Evolutionary conservation across 2,329 filamentous ascomycete genomes (phyloP), one percentile per base, ranked within the genome.

Genomic region (Trichoderma cornu-damae): DNA sequence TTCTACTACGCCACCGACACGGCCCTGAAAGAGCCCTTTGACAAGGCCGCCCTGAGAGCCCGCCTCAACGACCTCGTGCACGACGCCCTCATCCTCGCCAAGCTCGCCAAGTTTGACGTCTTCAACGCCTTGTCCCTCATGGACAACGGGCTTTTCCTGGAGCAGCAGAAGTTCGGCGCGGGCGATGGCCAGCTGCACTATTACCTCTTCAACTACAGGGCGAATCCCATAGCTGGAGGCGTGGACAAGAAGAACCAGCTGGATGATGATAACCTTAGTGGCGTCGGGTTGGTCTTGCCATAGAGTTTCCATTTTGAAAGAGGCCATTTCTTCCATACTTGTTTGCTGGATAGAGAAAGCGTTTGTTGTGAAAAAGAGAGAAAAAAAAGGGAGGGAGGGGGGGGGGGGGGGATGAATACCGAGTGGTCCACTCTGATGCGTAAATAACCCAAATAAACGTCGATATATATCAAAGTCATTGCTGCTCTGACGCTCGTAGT

Each of bases 151-250:
- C 80, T 97, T 18, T 97, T 99, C 81, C 79, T 99, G 5, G 87
- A 93, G 69, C 82, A 96, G 64, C 90, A 96, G 69, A 96, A 96
- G 73, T 99, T 96, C 67, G 94, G 93, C 43, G 86, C 88, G 4
- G 94, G 94, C 30, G 94, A 99, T 70, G 94, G 94, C 46, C 90
- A 94, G 71, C 79, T 99, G 65, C 91, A 99, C 73, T 99, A 92
- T 75, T 99, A 99, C 73, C 79, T 99, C 30, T 99, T 95, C 81
- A 99, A 99, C 75, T 99, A 96, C 78, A 85, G 90, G 58, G 89
- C 90, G 11, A 86, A 89, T 60, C 85, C 86, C n/a, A 88, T 99
- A 66, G 77, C 84, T 0, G 92, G 94, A 48, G 94, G 94, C 20
- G 85, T 97, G 42, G 86, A 96, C 70, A 80, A 81, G 66, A 84